These are phyloP conservation scores for Angophora floribunda DNA, from an alignment of 345 rosid species.

Conservation along the genomic window DNA sequence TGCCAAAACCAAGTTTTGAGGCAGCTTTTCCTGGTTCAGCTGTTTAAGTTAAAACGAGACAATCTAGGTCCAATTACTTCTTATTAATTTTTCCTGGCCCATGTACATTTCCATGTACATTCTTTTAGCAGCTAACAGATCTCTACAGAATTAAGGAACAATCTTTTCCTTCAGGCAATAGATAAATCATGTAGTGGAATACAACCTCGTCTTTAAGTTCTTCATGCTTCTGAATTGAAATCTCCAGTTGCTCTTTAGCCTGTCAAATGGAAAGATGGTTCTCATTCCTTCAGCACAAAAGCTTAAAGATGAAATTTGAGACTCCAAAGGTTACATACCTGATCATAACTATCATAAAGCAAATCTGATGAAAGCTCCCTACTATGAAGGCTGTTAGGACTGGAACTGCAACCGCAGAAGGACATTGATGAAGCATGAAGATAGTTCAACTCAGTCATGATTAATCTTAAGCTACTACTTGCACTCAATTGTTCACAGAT, in stretches of 20 bases:
- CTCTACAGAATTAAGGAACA: neutral
- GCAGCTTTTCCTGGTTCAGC: neutral
- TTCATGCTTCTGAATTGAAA: conserved; percentile 34
- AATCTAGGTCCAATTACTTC: neutral
- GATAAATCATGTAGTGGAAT: neutral
- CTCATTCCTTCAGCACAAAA: neutral
- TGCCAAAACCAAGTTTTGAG: neutral
- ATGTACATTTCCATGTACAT: neutral
- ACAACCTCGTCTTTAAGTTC: conserved; percentile 59
- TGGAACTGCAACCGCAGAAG: conserved; percentile 25
- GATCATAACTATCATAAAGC: conserved; percentile 29
- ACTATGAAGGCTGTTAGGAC: conserved; percentile 19
- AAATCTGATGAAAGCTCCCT: conserved; percentile 45
- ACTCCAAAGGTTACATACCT: conserved; percentile 24
- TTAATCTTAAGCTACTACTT: neutral
- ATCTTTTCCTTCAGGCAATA: neutral
- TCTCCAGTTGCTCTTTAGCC: conserved; percentile 53
- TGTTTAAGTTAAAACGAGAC: neutral
- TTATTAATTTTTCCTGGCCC: neutral
- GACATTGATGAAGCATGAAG: neutral
- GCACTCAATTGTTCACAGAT: neutral
- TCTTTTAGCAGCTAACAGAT: neutral
- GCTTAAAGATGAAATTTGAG: neutral
- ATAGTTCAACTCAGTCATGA: neutral
- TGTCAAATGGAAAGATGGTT: conserved; percentile 5